These are phyloP conservation scores for Pyrus hybrid DNA, from an alignment of 331 rosid species.

Conservation along the genomic window DNA sequence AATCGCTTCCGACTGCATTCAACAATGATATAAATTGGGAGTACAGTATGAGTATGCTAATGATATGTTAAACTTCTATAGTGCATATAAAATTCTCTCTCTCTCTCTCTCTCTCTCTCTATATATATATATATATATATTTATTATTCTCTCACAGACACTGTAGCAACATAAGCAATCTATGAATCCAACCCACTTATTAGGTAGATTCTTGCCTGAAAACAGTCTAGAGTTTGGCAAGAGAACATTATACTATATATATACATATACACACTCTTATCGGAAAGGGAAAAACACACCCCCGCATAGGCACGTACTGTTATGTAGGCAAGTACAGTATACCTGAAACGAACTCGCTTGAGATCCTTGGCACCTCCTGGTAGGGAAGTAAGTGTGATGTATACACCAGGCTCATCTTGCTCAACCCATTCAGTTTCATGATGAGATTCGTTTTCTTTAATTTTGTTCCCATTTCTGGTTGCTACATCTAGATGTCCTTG, in stretches of 20 bases:
- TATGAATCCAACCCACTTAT: neutral
- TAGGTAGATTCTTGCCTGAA: neutral
- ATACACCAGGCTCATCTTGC: slow-evolving; percentile 97
- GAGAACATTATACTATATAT: neutral
- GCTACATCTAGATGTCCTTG: slow-evolving; percentile 55
- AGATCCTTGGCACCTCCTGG: slow-evolving; percentile 89
- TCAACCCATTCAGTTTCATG: slow-evolving; percentile 84
- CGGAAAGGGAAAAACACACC: no score
- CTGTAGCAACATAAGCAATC: neutral
- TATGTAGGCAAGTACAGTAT: neutral
- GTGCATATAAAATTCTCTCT: neutral
- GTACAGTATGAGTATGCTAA: neutral
- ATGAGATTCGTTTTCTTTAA: slow-evolving; percentile 66
- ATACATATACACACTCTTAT: neutral
- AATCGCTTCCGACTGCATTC: slow-evolving; percentile 89
- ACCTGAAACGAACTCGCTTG: slow-evolving; percentile 99
- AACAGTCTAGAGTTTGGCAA: neutral
- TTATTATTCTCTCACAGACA: neutral
- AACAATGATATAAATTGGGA: slow-evolving; percentile 1
- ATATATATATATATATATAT: neutral
- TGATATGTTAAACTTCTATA: neutral
- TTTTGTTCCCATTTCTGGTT: slow-evolving; percentile 69
- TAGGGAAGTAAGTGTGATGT: slow-evolving; percentile 83
- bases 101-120: neutral
- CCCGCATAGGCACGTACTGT: neutral